These are phyloP conservation scores for Penicillium dipodomyicola DNA, from an alignment of 495 filamentous ascomycete genomes.

Conservation along the genomic window DNA sequence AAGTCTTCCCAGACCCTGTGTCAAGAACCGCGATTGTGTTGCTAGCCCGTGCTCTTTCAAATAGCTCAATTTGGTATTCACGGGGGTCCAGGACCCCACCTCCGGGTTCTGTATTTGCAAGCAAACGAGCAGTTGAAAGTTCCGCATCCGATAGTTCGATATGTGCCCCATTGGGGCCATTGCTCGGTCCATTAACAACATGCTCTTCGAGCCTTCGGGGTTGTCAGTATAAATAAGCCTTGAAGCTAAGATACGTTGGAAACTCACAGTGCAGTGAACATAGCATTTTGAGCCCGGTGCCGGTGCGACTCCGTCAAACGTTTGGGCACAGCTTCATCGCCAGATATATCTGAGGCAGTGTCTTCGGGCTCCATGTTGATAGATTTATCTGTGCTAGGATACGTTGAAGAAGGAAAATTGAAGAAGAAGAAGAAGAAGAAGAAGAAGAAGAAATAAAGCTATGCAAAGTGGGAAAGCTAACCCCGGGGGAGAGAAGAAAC, in stretches of 20 bases:
- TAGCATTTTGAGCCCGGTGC: slow-evolving; percentile 47
- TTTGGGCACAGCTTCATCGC: slow-evolving; percentile 25
- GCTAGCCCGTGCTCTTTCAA: slow-evolving; percentile 78
- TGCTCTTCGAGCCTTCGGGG: slow-evolving; percentile 40
- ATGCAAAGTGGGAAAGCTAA: neutral
- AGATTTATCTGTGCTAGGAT: neutral
- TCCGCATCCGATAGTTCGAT: slow-evolving; percentile 17
- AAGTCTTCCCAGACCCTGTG: slow-evolving; percentile 93
- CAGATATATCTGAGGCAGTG: slow-evolving; percentile 29
- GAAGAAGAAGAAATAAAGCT: neutral
- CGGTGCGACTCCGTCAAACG: slow-evolving; percentile 44
- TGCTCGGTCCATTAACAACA: slow-evolving; percentile 32
- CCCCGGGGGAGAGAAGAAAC: neutral
- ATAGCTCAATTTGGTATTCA: slow-evolving; percentile 91
- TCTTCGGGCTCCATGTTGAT: slow-evolving; percentile 5
- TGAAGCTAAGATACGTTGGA: neutral
- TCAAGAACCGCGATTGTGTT: slow-evolving; percentile 97
- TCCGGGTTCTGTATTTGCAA: slow-evolving; percentile 42
- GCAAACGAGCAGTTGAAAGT: slow-evolving; percentile 43
- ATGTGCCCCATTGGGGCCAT: slow-evolving; percentile 21
- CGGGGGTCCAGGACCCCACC: slow-evolving; percentile 64
- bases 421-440: neutral
- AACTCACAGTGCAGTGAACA: slow-evolving; percentile 53
- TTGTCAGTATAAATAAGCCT: slow-evolving; percentile 16
- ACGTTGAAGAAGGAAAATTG: neutral